Evolutionary conservation across 2,329 filamentous ascomycete species (phyloP), one percentile per base, ranked within the genome.

Genomic region (Dactylellina drechsleri): DNA sequence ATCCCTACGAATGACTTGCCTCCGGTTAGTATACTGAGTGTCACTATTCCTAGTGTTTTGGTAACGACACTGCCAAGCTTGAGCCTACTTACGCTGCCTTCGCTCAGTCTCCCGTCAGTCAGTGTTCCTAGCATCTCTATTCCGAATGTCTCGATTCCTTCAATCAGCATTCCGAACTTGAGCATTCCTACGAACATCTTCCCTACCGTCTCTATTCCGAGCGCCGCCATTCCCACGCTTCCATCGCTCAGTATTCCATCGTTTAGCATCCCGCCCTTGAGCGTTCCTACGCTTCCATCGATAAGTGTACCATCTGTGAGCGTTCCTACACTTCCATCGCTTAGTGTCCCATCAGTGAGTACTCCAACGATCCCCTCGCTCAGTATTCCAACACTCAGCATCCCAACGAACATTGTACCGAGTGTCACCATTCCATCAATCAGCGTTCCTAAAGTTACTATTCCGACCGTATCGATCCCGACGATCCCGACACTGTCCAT

Each of bases 401-500:
- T n/a, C n/a, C n/a, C 41, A 6, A 47, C 16, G n/a, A 23, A 23
- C 23, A 23, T 23, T 23, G 8, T 70, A 26, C 66, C 57, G 8
- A 50, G 12, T 16, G 43, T 68, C 43, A 50, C 54, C 15, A 28
- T 62, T 36, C 57, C 66, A 13, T n/a, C 49, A 0, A 15, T 70
- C 20, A 70, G 31, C 16, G 20, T 62, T 15, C 54, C 56, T 15
- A 43, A 20, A 0, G 26, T 68, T 16, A 68, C 36, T 26, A 16
- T 57, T 26, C 64, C 54, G 16, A 52, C 8, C 18, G 13, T 66
- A 10, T 47, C 43, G 0, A 16, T 61, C 15, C 56, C 31, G 10
- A 36, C 31, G 31, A 36, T 36, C 31, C 10, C 10, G 10, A 7
- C 31, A 5, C 10, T 10, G 31, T 10, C 31, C 2, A 10, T 36